Evolutionary conservation across 768 basidiomycete genomes (phyloP), one percentile per base, ranked within the genome.

Genomic region (Agaricus subrufescens): DNA sequence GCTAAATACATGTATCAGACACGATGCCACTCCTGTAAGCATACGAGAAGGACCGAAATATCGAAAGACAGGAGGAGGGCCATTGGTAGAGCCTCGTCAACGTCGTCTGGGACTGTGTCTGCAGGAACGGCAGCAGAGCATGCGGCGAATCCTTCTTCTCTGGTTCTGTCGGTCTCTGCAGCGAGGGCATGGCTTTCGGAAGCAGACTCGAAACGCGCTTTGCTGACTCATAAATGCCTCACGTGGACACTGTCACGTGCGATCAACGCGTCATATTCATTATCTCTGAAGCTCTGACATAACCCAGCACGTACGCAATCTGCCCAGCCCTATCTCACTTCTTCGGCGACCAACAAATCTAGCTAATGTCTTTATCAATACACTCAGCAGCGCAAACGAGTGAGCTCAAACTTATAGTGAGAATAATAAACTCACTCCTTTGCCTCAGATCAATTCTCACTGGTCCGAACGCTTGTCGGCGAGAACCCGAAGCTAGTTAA

Each of bases 51-150:
- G 58, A 91, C 89, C 94, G 84, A 71, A 94, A 94, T 69, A 97
- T 86, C 26, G 91, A 87, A 50, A 97, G 81, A 71, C 93, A 94
- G 73, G 89, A 87, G 2, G 92, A 93, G 8, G 94, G 92, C 15
- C 83, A 79, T 64, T 87, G 83, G 66, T 94, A 97, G 49, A 97
- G 75, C 26, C 92, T 81, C 19, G 82, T 85, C 50, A 95, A 70
- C 10, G 86, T 84, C 57, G 78, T 85, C 67, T 91, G 88, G 0
- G 89, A 87, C 64, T 94, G 90, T 0, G 84, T 80, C 58, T 89
- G 86, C 27, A 96, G 75, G 71, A 94, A 94, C 0, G 89, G 84
- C 26, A 93, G 73, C 19, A 93, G 69, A 1, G 84, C 75, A 65
- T 91, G 88, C 7, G 55, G 49, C 7, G 55, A 50, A 34, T 46